A percentile compares a stretch with the other conserved stretches of the same genome.
phyloP scores from a whole-genome alignment of 2,329 filamentous ascomycete species.

The Pseudocercospora crystallina region DNA sequence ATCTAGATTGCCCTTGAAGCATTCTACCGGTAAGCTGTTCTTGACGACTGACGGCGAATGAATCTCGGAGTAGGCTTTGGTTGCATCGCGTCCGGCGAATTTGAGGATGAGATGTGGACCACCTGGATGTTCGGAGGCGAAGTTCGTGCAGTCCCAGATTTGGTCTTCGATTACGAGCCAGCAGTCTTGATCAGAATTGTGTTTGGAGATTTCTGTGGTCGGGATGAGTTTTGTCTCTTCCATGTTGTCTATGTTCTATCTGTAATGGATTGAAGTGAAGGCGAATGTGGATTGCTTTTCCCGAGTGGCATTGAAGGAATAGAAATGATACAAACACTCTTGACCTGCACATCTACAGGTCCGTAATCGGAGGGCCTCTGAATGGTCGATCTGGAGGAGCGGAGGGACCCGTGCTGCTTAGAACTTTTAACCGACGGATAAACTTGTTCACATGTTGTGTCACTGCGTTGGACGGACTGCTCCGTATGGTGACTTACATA shows the following conservation, averaged over 20 bases:
- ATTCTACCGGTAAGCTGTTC: slow-evolving; percentile 41
- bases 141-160: slow-evolving; percentile 66
- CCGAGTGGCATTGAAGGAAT: too few species aligned
- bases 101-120: slow-evolving; percentile 52
- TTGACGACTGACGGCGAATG: slow-evolving; percentile 46
- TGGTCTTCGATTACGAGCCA: slow-evolving; percentile 68
- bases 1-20: slow-evolving; percentile 38
- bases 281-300: too few species aligned
- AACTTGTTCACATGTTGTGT: too few species aligned
- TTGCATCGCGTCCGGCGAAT: slow-evolving; percentile 56
- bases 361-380: slow-evolving; percentile 9
- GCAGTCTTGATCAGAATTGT: slow-evolving; percentile 30
- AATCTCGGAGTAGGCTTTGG: slow-evolving; percentile 53
- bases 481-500: too few species aligned
- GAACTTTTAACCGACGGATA: too few species aligned
- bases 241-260: slow-evolving; percentile 8
- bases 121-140: slow-evolving; percentile 60
- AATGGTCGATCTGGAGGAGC: neutral
- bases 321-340: too few species aligned
- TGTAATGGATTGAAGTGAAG: too few species aligned
- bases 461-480: too few species aligned
- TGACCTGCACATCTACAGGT: neutral
- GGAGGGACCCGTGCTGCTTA: too few species aligned
- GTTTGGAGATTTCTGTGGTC: slow-evolving; percentile 22
- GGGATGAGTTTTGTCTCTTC: slow-evolving; percentile 18